Evolutionary conservation across 2,329 filamentous ascomycete genomes (phyloP).

Genomic region (Pseudodiploospora longispora): DNA sequence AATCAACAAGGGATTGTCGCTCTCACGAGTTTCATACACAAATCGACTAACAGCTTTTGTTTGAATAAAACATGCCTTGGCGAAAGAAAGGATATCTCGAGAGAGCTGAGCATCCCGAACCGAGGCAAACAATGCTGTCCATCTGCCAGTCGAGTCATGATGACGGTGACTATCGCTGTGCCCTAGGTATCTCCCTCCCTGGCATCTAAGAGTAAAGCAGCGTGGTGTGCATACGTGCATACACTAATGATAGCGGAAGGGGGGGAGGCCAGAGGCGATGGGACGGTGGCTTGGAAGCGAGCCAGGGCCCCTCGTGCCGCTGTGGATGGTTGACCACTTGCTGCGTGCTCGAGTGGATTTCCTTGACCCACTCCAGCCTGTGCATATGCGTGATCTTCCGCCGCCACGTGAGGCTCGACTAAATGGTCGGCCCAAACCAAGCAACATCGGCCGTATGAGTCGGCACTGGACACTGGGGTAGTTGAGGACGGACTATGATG

Average conservation of each 20-base stretch:
- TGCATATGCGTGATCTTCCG: constrained; percentile 26
- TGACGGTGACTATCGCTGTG: too few species aligned
- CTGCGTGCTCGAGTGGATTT: neutral
- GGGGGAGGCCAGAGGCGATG: neutral
- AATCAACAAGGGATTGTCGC: too few species aligned
- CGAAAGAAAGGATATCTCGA: too few species aligned
- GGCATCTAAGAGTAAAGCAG: neutral
- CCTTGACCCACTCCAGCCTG: constrained; percentile 1
- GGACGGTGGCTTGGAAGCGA: constrained; percentile 13
- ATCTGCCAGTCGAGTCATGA: too few species aligned
- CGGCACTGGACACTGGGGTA: constrained; percentile 3
- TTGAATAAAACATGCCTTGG: too few species aligned
- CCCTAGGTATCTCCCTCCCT: too few species aligned
- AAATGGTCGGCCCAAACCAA: constrained; percentile 5
- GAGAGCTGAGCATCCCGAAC: too few species aligned
- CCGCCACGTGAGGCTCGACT: constrained; percentile 22
- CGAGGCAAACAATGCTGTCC: too few species aligned
- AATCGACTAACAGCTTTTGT: too few species aligned
- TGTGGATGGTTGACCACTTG: constrained; percentile 7
- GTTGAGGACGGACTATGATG: too few species aligned
- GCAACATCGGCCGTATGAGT: constrained; percentile 7
- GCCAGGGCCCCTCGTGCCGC: constrained; percentile 24
- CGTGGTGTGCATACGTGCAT: too few species aligned
- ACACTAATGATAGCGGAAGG: neutral
- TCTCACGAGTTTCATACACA: too few species aligned